These are phyloP conservation scores for Cytospora leucostoma DNA, from an alignment of 2,329 filamentous ascomycete species.

Conservation along the genomic window DNA sequence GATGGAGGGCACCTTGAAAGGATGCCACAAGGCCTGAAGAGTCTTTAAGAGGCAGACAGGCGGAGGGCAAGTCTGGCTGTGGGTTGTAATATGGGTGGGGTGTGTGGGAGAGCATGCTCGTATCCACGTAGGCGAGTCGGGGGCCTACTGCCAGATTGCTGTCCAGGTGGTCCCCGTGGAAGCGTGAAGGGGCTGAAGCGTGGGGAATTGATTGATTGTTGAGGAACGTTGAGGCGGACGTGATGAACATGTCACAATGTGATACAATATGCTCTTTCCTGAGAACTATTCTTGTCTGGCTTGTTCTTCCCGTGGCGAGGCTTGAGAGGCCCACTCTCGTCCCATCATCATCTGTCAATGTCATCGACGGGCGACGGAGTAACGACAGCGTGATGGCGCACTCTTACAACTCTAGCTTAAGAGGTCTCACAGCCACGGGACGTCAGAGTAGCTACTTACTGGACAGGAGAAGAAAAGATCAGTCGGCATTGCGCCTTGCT, in stretches of 20 bases:
- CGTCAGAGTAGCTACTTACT: not conserved
- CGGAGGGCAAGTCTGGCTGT: too few relatives aligned
- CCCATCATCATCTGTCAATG: not conserved
- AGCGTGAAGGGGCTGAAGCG: not conserved
- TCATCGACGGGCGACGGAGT: not conserved
- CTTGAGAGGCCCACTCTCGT: too few relatives aligned
- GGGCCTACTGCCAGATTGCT: too few relatives aligned
- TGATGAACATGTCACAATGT: constrained; percentile 20
- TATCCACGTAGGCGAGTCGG: constrained; percentile 14
- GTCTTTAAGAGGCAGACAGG: too few relatives aligned
- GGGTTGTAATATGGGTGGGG: too few relatives aligned
- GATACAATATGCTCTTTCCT: not conserved
- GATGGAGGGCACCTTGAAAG: constrained; percentile 2
- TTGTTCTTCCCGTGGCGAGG: too few relatives aligned
- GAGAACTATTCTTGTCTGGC: too few relatives aligned
- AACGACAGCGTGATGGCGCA: too few relatives aligned
- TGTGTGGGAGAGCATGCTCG: not conserved
- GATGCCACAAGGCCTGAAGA: too few relatives aligned
- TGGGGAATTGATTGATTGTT: too few relatives aligned
- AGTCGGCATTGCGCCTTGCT: not conserved
- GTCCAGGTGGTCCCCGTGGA: not conserved
- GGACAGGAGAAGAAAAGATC: not conserved
- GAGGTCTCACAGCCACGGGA: not conserved
- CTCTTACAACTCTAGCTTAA: too few relatives aligned
- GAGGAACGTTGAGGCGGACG: not conserved